phyloP scores from a whole-genome alignment of 495 filamentous ascomycete genomes.

The Penicillium salamii region DNA sequence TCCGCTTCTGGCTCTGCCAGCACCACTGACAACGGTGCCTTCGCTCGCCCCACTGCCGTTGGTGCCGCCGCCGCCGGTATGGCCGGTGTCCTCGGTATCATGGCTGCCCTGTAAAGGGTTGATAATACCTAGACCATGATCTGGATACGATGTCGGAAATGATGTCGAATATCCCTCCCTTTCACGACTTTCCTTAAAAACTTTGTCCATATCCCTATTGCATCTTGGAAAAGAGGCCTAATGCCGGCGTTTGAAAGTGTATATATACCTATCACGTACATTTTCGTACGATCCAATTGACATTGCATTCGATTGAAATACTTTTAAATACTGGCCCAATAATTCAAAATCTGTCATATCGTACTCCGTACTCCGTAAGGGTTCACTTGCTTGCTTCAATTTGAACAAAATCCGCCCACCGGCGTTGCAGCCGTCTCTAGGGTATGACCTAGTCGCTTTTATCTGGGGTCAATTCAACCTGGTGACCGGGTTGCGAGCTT shows the following conservation, averaged over 20 bases:
- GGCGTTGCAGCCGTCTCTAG: too few species aligned
- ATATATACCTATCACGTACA: conserved; percentile 3
- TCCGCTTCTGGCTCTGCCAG: conserved; percentile 5
- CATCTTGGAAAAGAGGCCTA: neutral
- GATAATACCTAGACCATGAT: neutral
- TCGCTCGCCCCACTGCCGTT: conserved; percentile 19
- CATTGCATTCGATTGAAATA: neutral
- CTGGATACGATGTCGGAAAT: neutral
- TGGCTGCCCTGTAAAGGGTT: conserved; percentile 35
- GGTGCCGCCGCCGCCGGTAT: conserved; percentile 22
- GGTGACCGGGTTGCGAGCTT: too few species aligned
- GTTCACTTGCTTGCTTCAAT: too few species aligned
- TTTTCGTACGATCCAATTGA: neutral
- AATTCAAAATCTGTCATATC: too few species aligned
- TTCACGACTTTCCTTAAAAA: conserved; percentile 20
- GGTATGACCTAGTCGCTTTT: too few species aligned
- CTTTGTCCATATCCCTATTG: neutral
- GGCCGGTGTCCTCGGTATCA: conserved; percentile 36
- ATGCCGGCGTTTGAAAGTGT: conserved; percentile 10
- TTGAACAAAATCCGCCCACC: too few species aligned
- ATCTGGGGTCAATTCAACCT: too few species aligned
- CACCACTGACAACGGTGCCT: conserved; percentile 14
- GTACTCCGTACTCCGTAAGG: too few species aligned
- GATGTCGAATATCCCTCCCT: conserved; percentile 1
- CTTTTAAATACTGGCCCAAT: too few species aligned